Evolutionary conservation across 345 rosid species (phyloP).

Genomic region (Linum trigynum): DNA sequence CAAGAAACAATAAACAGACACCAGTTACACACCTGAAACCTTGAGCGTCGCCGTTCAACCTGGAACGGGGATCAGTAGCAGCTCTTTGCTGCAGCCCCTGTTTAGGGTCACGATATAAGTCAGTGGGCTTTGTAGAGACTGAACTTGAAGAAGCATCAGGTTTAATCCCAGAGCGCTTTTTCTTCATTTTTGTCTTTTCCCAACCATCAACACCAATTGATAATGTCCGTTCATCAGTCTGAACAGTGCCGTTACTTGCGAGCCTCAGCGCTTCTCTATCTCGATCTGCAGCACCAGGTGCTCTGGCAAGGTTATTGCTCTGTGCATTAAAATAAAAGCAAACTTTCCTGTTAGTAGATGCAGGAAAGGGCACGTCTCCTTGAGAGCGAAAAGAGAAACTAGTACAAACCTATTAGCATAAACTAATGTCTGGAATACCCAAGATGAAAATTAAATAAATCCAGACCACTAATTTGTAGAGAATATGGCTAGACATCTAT

Average conservation of each 20-base stretch:
- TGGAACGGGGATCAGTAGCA: conserved; percentile 44
- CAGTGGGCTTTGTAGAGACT: conserved; percentile 43
- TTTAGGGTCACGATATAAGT: conserved; percentile 67
- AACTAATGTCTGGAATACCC: neutral
- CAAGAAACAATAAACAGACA: no score
- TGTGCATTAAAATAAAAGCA: conserved; percentile 33
- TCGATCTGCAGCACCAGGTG: conserved; percentile 58
- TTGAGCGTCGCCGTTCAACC: conserved; percentile 62
- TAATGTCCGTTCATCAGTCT: conserved; percentile 65
- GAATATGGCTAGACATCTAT: no score
- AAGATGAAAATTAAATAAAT: neutral
- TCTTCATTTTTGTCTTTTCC: conserved; percentile 88
- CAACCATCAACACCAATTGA: conserved; percentile 72
- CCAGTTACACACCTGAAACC: conserved; percentile 49
- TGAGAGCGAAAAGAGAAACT: neutral
- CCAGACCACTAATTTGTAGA: neutral
- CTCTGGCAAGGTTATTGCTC: conserved; percentile 48
- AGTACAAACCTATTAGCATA: neutral
- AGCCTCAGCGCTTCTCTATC: conserved; percentile 61
- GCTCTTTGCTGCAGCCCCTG: conserved; percentile 60
- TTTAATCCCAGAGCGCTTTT: conserved; percentile 83
- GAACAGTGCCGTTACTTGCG: conserved; percentile 46
- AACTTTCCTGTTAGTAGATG: neutral
- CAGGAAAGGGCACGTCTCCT: conserved; percentile 7
- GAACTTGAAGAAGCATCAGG: conserved; percentile 45